Evolutionary conservation across 108 stramenopile species (phyloP).

Genomic region (Cyclostephanos invisitatus): DNA sequence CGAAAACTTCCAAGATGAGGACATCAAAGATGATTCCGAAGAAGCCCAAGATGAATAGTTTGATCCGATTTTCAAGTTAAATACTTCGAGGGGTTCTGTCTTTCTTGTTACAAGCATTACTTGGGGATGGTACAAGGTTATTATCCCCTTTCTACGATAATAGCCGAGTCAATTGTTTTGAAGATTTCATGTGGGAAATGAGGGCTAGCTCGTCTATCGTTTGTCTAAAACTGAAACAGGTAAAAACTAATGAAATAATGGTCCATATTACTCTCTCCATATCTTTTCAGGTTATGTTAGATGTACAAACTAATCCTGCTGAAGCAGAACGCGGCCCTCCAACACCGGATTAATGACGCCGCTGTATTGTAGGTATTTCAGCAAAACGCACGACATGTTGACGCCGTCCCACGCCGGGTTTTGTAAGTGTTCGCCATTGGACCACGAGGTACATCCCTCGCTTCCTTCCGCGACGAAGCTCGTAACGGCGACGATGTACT

Average conservation of each 20-base stretch:
- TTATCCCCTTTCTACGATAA: too few species aligned
- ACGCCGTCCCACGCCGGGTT: slow-evolving; percentile 26
- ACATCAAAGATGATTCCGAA: background rate
- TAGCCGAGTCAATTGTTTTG: too few species aligned
- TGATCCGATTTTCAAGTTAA: background rate
- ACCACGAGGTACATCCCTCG: slow-evolving; percentile 43
- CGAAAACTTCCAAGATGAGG: background rate
- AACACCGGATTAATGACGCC: slow-evolving; percentile 13
- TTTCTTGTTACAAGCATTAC: too few species aligned
- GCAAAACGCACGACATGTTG: slow-evolving; percentile 33
- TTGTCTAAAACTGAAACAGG: too few species aligned
- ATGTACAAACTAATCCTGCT: background rate
- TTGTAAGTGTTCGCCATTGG: slow-evolving; percentile 6
- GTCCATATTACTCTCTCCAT: too few species aligned
- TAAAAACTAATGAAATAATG: too few species aligned
- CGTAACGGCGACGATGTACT: slow-evolving; percentile 38
- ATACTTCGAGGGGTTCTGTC: too few species aligned
- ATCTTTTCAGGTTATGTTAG: too few species aligned
- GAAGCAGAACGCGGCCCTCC: slow-evolving; percentile 25
- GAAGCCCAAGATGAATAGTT: background rate
- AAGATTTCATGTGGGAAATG: too few species aligned
- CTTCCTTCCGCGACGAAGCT: slow-evolving; percentile 40
- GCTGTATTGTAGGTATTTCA: slow-evolving; percentile 32
- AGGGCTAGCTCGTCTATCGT: too few species aligned
- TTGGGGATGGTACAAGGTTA: too few species aligned